Evolutionary conservation across 225 moss, liverwort and hornwort species (phyloP).

Genomic region (Polytrichum commune): DNA sequence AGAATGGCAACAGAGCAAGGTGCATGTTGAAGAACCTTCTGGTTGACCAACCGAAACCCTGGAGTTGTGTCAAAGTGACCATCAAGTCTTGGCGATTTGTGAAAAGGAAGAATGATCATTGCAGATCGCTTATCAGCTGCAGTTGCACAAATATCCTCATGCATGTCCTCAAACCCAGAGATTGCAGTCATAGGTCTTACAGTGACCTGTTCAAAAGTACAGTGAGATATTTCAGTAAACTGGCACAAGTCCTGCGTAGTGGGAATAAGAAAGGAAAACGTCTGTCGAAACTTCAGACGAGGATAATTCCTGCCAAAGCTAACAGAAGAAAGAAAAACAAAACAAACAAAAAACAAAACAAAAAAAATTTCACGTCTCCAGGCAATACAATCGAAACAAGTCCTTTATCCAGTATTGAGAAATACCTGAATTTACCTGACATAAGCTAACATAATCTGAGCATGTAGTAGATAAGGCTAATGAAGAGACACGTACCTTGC

Average conservation of each 20-base stretch:
- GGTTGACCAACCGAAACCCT: conserved; percentile 60
- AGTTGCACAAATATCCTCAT: conserved; percentile 79
- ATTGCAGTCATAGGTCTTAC: conserved; percentile 83
- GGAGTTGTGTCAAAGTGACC: conserved; percentile 53
- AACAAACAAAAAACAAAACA: too few species aligned
- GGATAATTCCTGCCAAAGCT: too few species aligned
- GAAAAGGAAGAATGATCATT: conserved; percentile 75
- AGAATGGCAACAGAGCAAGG: conserved; percentile 84
- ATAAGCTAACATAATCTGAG: too few species aligned
- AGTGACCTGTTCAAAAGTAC: conserved; percentile 30
- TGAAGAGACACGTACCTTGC: conserved; percentile 34
- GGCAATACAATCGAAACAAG: too few species aligned
- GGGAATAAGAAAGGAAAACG: too few species aligned
- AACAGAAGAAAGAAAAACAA: too few species aligned
- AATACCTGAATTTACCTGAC: too few species aligned
- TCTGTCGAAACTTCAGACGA: too few species aligned
- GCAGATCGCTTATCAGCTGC: conserved; percentile 76
- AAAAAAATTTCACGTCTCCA: too few species aligned
- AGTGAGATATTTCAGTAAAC: background rate
- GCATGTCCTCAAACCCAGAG: conserved; percentile 78
- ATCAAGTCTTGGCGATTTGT: conserved; percentile 54
- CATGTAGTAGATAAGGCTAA: too few species aligned
- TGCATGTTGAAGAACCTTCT: conserved; percentile 61
- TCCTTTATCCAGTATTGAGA: too few species aligned
- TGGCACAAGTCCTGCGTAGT: too few species aligned